Percentiles rank a stretch among this genome's conserved stretches.
Conservation (phyloP, 352 stramenopile genomes). For the Phytophthora foliorum region DNA sequence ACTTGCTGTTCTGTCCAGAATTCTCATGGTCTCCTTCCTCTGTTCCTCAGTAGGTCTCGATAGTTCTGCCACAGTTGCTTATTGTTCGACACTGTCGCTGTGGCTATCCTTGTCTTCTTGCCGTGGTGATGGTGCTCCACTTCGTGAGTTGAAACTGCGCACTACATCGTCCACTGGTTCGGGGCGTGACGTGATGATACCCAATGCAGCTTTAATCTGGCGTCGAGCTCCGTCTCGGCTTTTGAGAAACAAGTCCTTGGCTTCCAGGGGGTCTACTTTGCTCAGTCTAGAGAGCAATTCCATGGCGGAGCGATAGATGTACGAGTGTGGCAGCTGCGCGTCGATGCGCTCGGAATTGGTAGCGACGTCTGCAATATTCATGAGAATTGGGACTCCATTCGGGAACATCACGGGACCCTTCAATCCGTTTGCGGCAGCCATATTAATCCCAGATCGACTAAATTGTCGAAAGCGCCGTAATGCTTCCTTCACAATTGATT, state of each 20-base stretch:
- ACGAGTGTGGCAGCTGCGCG: slow-evolving; percentile 56
- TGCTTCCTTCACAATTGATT: slow-evolving; percentile 19
- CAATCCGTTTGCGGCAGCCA: background rate
- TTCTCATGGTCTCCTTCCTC: background rate
- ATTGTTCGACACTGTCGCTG: slow-evolving; percentile 26
- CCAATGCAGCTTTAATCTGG: slow-evolving; percentile 31
- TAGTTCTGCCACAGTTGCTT: slow-evolving; percentile 22
- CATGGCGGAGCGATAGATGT: slow-evolving; percentile 66
- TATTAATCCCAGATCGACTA: background rate
- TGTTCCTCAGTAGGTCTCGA: slow-evolving; percentile 9
- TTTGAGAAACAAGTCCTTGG: slow-evolving; percentile 56
- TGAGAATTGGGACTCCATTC: slow-evolving; percentile 1
- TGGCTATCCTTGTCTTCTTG: slow-evolving; percentile 7
- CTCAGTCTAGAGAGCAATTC: slow-evolving; percentile 52
- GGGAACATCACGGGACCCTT: slow-evolving; percentile 22
- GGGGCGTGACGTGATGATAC: slow-evolving; percentile 10
- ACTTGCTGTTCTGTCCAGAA: slow-evolving; percentile 1
- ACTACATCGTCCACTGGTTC: slow-evolving; percentile 17
- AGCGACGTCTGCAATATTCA: slow-evolving; percentile 16
- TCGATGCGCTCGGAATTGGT: slow-evolving; percentile 42
- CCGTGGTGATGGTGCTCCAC: slow-evolving; percentile 11
- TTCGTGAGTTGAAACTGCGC: slow-evolving; percentile 24
- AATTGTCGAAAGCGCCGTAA: slow-evolving; percentile 19
- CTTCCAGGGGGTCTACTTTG: slow-evolving; percentile 56
- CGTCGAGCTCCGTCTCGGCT: slow-evolving; percentile 49